Conservation (phyloP, 2,329 filamentous ascomycete species). For the Coniochaeta sp. region DNA sequence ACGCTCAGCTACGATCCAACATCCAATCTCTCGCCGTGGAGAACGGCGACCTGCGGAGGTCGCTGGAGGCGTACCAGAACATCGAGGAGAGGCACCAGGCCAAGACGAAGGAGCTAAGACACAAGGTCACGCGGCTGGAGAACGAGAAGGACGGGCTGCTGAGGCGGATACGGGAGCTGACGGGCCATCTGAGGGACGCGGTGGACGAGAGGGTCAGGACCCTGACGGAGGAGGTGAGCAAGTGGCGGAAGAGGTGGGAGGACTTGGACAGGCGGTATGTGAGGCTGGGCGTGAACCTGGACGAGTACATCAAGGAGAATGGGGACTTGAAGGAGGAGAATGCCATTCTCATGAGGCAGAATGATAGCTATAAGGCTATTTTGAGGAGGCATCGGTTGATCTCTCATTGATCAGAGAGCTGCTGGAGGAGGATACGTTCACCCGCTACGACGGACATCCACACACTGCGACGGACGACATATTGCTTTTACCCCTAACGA, state of each 20-base stretch:
- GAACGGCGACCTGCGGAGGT: conserved; percentile 31
- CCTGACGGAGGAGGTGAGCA: conserved; percentile 21
- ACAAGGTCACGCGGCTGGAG: conserved; percentile 26
- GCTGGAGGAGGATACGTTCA: not conserved
- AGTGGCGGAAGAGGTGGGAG: conserved; percentile 13
- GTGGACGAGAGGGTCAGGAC: conserved; percentile 16
- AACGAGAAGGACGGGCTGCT: conserved; percentile 28
- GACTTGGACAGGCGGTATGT: conserved; percentile 15
- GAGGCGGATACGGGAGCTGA: conserved; percentile 25
- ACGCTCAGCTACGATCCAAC: conserved; percentile 29
- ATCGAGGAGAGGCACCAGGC: conserved; percentile 20
- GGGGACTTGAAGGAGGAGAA: conserved; percentile 19
- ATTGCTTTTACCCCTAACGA: too few species aligned
- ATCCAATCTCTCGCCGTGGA: conserved; percentile 28
- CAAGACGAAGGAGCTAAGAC: conserved; percentile 25
- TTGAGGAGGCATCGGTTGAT: conserved; percentile 4
- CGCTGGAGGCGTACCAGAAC: conserved; percentile 25
- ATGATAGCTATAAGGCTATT: conserved; percentile 17
- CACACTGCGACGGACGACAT: too few species aligned
- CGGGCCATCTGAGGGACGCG: conserved; percentile 23
- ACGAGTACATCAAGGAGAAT: conserved; percentile 19
- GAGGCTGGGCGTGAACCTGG: conserved; percentile 15
- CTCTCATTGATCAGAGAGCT: not conserved
- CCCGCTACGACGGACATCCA: not conserved
- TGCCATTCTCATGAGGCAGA: conserved; percentile 17